Conservation (phyloP, 75 land plant genomes). For the Selaginella tamariscina region DNA sequence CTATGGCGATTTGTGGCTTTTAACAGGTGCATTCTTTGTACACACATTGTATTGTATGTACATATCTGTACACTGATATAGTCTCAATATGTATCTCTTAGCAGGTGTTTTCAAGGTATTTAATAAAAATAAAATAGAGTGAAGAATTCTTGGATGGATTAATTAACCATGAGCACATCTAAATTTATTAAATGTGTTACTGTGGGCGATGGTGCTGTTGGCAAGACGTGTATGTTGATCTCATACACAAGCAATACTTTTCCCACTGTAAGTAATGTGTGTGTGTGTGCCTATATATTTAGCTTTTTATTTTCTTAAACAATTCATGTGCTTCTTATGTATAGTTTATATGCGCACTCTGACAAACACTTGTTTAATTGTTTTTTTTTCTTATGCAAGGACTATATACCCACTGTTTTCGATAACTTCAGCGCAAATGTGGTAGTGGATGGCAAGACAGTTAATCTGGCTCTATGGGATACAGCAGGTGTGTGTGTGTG, state of each 20-base stretch:
- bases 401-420: conserved; percentile 40
- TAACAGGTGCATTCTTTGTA: too few relatives aligned
- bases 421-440: conserved; percentile 60
- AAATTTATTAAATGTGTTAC: conserved; percentile 68
- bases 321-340: background rate
- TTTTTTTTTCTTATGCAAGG: conserved; percentile 16
- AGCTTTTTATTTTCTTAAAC: background rate
- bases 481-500: too few relatives aligned
- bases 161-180: conserved; percentile 40
- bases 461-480: conserved; percentile 61
- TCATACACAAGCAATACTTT: conserved; percentile 61
- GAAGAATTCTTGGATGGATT: too few relatives aligned
- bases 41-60: too few relatives aligned
- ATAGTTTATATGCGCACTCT: background rate
- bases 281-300: background rate
- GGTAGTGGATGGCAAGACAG: conserved; percentile 44
- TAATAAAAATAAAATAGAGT: too few relatives aligned
- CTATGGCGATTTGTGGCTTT: too few relatives aligned
- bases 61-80: too few relatives aligned
- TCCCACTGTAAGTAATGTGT: conserved; percentile 40
- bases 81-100: too few relatives aligned
- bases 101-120: too few relatives aligned
- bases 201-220: conserved; percentile 68
- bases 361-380: background rate
- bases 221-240: conserved; percentile 59